Evolutionary conservation across 192 early-diverging fungal species (phyloP).

Genomic region (Backusella macrospora): DNA sequence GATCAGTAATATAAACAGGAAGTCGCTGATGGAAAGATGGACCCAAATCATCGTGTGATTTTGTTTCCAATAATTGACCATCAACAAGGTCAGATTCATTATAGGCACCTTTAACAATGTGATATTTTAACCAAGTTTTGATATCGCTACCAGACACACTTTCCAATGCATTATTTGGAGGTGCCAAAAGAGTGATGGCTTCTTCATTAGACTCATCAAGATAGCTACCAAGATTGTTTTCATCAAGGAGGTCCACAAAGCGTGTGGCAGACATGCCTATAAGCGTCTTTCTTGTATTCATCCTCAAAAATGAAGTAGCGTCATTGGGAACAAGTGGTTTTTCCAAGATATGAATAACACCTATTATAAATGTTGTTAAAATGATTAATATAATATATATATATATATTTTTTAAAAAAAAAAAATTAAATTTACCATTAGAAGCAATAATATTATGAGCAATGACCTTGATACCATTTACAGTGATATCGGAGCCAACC

Average conservation of each 20-base stretch:
- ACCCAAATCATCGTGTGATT: constrained; percentile 53
- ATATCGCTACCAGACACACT: constrained; percentile 23
- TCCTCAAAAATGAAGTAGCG: constrained; percentile 1
- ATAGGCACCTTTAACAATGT: constrained; percentile 61
- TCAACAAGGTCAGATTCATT: constrained; percentile 48
- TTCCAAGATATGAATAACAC: constrained; percentile 43
- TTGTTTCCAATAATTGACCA: constrained; percentile 57
- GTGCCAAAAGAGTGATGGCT: constrained; percentile 69
- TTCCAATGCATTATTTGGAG: constrained; percentile 59
- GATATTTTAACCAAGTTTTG: constrained; percentile 65
- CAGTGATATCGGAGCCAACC: constrained; percentile 17
- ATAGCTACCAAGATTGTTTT: constrained; percentile 56
- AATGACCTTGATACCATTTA: constrained; percentile 27
- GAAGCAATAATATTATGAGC: constrained; percentile 44
- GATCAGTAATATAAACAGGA: constrained; percentile 42
- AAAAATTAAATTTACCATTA: constrained; percentile 40
- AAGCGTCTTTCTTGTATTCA: constrained; percentile 37
- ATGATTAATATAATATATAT: constrained; percentile 38
- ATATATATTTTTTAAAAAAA: not conserved
- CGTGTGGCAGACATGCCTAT: constrained; percentile 69
- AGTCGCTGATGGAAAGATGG: constrained; percentile 49
- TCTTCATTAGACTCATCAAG: constrained; percentile 57
- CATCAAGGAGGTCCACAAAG: constrained; percentile 61
- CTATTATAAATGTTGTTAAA: constrained; percentile 44
- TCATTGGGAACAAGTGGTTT: constrained; percentile 23